Evolutionary conservation across 1,139 yeast species (phyloP).

Genomic region (Yamadazyma membranifaciens): DNA sequence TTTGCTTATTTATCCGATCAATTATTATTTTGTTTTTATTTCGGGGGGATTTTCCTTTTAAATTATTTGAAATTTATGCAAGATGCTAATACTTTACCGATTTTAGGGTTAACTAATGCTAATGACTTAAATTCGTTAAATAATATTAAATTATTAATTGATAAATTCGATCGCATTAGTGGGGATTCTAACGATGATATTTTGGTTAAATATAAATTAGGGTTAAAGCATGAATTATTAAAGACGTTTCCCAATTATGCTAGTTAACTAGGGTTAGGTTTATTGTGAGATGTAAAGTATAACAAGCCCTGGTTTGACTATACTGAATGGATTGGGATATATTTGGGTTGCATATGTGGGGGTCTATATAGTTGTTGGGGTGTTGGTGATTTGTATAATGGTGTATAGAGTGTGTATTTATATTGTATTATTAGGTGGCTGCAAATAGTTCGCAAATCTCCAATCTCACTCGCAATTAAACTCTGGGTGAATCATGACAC

Average conservation of each 20-base stretch:
- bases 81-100: conserved; percentile 8
- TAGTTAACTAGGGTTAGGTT: no score
- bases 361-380: no score
- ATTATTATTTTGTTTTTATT: conserved; percentile 57
- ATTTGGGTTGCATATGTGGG: no score
- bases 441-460: neutral
- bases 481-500: conserved; percentile 40
- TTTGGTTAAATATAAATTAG: conserved; percentile 27
- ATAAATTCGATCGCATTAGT: conserved; percentile 32
- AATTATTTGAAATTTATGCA: conserved; percentile 19
- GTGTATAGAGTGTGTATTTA: neutral
- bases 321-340: no score
- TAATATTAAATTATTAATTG: conserved; percentile 22
- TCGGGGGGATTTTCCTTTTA: conserved; percentile 46
- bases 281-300: no score
- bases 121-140: conserved; percentile 14
- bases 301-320: no score
- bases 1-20: conserved; percentile 72
- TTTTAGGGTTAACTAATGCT: conserved; percentile 9
- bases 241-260: conserved; percentile 8
- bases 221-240: conserved; percentile 19
- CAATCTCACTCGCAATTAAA: neutral
- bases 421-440: neutral
- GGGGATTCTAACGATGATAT: conserved; percentile 30
- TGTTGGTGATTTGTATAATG: neutral